phyloP scores from a whole-genome alignment of 148 eudicot genomes.

The Linanthus parryae region DNA sequence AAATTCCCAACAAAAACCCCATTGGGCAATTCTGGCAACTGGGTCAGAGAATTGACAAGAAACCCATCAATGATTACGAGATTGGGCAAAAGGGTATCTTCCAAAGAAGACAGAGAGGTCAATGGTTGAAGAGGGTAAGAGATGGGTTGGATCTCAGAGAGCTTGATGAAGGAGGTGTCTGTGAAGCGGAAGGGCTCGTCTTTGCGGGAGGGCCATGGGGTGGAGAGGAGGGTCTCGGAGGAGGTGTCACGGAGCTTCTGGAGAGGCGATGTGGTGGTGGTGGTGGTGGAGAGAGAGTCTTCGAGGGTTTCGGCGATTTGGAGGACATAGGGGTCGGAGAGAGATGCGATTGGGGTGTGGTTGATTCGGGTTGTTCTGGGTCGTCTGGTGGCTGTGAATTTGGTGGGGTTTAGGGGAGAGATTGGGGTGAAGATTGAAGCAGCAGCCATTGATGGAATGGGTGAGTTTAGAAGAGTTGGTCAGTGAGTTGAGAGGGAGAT shows the following conservation, averaged over 20 bases:
- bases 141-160: slow-evolving; percentile 53
- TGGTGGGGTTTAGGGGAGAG: slow-evolving; percentile 2
- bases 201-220: slow-evolving; percentile 78
- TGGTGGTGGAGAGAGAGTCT: slow-evolving; percentile 43
- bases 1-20: slow-evolving; percentile 71
- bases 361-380: slow-evolving; percentile 15
- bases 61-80: slow-evolving; percentile 75
- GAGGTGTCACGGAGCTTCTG: slow-evolving; percentile 68
- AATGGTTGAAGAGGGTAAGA: slow-evolving; percentile 23
- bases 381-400: slow-evolving; percentile 11
- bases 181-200: slow-evolving; percentile 88
- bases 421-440: slow-evolving; percentile 22
- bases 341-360: slow-evolving; percentile 28
- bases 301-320: slow-evolving; percentile 92
- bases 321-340: slow-evolving; percentile 89
- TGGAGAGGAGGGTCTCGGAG: slow-evolving; percentile 65
- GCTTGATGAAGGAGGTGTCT: slow-evolving; percentile 71
- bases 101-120: slow-evolving; percentile 11
- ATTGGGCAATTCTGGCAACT: slow-evolving; percentile 44
- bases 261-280: slow-evolving; percentile 36
- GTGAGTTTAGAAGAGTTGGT: no score
- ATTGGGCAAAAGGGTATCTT: slow-evolving; percentile 50
- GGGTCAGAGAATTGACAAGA: slow-evolving; percentile 34
- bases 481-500: no score
- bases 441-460: slow-evolving; percentile 16